phyloP scores from a whole-genome alignment of 371 early-diverging fungal species.

The Mortierella sp. region DNA sequence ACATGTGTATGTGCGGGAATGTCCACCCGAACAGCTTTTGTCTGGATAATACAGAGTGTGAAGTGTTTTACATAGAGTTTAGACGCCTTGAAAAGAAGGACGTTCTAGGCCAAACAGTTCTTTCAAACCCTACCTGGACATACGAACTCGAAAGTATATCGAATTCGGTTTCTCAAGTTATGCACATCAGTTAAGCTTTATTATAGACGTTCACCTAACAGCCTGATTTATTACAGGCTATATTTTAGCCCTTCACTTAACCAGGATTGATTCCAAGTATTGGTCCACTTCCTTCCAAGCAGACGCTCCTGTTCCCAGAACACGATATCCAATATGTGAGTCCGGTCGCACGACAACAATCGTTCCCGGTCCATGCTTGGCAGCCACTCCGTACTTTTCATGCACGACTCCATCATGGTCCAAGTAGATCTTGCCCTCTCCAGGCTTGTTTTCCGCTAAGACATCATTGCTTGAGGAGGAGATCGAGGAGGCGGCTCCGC shows the following conservation, averaged over 20 bases:
- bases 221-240: no score
- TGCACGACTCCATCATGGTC: conserved; percentile 28
- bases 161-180: no score
- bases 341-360: conserved; percentile 47
- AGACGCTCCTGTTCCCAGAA: conserved; percentile 23
- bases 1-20: no score
- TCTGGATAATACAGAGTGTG: no score
- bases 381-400: conserved; percentile 32
- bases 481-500: not conserved
- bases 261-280: conserved; percentile 30
- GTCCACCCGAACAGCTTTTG: no score
- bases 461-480: not conserved
- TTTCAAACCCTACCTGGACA: no score
- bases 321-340: conserved; percentile 36
- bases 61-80: no score
- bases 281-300: conserved; percentile 38
- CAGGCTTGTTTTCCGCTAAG: conserved; percentile 15
- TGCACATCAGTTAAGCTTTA: no score
- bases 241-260: conserved; percentile 10
- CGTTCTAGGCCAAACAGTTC: no score
- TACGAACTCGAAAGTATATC: no score
- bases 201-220: no score
- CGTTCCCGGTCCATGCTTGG: conserved; percentile 29
- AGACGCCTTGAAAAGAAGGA: no score
- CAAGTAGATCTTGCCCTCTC: conserved; percentile 47